These are phyloP conservation scores for Inga leiocalycina DNA, from an alignment of 306 rosid genomes.

Conservation along the genomic window DNA sequence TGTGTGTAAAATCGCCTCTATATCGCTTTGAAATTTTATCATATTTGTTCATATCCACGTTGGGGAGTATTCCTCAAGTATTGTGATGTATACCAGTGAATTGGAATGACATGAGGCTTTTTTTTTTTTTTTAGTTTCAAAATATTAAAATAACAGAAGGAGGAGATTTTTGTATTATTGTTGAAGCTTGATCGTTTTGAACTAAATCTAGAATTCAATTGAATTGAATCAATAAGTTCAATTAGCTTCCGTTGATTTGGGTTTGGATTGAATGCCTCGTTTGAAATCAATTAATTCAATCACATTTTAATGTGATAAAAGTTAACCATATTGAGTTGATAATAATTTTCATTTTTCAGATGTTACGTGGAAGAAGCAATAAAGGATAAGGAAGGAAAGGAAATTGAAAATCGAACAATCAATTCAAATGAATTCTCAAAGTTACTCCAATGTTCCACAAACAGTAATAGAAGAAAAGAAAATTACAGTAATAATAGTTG, in stretches of 20 bases:
- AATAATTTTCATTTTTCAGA: not conserved
- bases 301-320: not conserved
- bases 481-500: not conserved
- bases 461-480: not conserved
- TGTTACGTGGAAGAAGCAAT: not conserved
- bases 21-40: not conserved
- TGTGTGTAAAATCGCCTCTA: not conserved
- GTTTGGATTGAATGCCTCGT: not conserved
- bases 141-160: not conserved
- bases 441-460: not conserved
- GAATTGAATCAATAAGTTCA: not conserved
- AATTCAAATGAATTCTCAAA: not conserved
- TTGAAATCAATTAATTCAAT: not conserved
- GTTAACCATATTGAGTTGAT: not conserved
- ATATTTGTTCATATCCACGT: slow-evolving; percentile 24
- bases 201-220: not conserved
- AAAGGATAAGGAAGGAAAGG: not conserved
- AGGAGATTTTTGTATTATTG: not conserved
- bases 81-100: slow-evolving; percentile 15
- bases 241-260: too few relatives aligned
- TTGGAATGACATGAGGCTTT: slow-evolving; percentile 33
- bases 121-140: not conserved
- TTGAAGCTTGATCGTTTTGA: not conserved
- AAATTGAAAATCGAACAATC: not conserved
- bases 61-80: slow-evolving; percentile 27